These are phyloP conservation scores for Vachellia collinsii DNA, from an alignment of 306 rosid genomes.

Conservation along the genomic window DNA sequence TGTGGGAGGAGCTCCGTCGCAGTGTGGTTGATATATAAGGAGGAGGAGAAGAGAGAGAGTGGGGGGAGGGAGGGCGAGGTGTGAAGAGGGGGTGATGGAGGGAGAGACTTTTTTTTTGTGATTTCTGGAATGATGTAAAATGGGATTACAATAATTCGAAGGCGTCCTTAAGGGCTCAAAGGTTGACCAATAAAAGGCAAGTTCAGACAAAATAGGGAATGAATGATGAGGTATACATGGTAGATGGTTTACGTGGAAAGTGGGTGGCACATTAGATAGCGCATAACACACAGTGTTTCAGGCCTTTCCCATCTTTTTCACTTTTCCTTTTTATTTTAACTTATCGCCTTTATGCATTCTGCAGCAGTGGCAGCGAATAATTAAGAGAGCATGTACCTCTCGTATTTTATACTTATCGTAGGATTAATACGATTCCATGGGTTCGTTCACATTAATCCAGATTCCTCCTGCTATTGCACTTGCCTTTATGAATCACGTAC, in stretches of 20 bases:
- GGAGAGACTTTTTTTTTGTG: slow-evolving; percentile 28
- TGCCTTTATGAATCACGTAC: neutral
- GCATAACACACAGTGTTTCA: slow-evolving; percentile 40
- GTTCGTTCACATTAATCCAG: slow-evolving; percentile 3
- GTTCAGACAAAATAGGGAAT: slow-evolving; percentile 20
- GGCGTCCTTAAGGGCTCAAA: slow-evolving; percentile 48
- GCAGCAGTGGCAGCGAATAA: neutral
- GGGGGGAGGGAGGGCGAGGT: neutral
- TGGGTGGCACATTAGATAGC: slow-evolving; percentile 44
- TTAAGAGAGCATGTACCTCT: neutral
- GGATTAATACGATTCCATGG: neutral
- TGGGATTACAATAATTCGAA: slow-evolving; percentile 29
- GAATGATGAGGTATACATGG: slow-evolving; percentile 41
- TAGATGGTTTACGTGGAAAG: slow-evolving; percentile 58
- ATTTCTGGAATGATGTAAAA: slow-evolving; percentile 42
- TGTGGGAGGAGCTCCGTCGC: slow-evolving; percentile 22
- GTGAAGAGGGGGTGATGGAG: slow-evolving; percentile 9
- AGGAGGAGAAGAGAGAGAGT: neutral
- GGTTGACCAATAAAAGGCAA: slow-evolving; percentile 59
- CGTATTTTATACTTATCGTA: neutral
- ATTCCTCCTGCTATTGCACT: neutral
- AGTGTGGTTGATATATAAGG: neutral
- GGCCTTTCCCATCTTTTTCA: slow-evolving; percentile 33
- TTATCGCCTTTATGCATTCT: neutral
- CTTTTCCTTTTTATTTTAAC: slow-evolving; percentile 19